Evolutionary conservation across 805 yeast genomes (phyloP).

Genomic region (Cyberlindnera misumaiensis): DNA sequence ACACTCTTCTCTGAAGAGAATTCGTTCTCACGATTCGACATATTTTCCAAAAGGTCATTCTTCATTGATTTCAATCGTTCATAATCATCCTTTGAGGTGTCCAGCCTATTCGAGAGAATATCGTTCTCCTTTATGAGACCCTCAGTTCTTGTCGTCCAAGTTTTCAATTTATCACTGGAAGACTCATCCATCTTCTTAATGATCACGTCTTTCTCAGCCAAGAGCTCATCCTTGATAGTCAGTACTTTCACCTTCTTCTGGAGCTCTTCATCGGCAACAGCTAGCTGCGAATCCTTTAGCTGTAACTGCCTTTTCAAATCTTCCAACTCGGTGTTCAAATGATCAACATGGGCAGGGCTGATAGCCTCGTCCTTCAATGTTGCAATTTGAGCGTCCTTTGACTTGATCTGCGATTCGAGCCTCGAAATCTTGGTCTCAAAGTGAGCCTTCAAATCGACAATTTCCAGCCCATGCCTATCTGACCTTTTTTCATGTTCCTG

Average conservation of each 20-base stretch:
- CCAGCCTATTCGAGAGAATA: slow-evolving; percentile 3
- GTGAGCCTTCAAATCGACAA: slow-evolving; percentile 2
- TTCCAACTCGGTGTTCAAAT: not conserved
- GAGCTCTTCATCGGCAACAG: not conserved
- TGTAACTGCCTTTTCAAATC: not conserved
- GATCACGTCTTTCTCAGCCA: not conserved
- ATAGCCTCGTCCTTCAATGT: not conserved
- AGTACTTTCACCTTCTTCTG: not conserved
- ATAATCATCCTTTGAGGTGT: slow-evolving; percentile 18
- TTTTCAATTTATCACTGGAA: not conserved
- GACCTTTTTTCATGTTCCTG: slow-evolving; percentile 3
- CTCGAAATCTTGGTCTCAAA: slow-evolving; percentile 1
- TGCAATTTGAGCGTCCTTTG: slow-evolving; percentile 3
- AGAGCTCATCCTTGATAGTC: slow-evolving; percentile 2
- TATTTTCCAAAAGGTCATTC: slow-evolving; percentile 57
- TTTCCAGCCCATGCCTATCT: not conserved
- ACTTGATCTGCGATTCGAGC: slow-evolving; percentile 2
- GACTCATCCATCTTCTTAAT: not conserved
- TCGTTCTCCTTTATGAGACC: slow-evolving; percentile 2
- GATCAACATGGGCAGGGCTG: slow-evolving; percentile 3
- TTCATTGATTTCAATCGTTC: slow-evolving; percentile 36
- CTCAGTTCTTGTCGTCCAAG: not conserved
- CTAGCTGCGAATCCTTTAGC: not conserved
- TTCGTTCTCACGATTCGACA: slow-evolving; percentile 59
- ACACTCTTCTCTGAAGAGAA: slow-evolving; percentile 44